Conservation (phyloP, 2,329 filamentous ascomycete genomes). For the Cercospora zeae-maydis region DNA sequence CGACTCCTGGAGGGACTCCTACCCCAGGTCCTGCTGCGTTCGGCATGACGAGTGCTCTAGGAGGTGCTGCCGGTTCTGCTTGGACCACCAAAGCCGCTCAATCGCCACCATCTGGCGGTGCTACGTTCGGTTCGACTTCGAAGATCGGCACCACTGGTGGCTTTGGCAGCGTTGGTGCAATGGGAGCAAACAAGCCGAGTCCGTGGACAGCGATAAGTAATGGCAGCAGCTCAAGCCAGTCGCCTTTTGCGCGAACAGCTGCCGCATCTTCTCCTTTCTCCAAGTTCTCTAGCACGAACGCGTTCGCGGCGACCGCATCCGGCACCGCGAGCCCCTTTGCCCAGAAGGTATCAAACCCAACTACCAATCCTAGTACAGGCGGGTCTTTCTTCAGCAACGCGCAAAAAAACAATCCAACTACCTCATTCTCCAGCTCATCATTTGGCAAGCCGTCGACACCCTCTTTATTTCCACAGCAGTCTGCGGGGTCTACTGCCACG, state of each 20-base stretch:
- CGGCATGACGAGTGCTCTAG: conserved; percentile 5
- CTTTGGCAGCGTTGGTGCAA: conserved; percentile 13
- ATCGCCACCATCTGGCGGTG: background rate
- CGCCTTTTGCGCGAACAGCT: conserved; percentile 21
- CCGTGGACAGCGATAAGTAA: conserved; percentile 4
- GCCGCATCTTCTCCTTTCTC: background rate
- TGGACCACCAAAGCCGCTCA: conserved; percentile 3
- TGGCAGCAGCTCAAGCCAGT: conserved; percentile 8
- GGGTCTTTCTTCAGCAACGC: background rate
- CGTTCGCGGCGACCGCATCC: background rate
- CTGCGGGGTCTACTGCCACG: conserved; percentile 42
- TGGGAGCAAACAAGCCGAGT: conserved; percentile 5
- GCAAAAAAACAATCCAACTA: conserved; percentile 6
- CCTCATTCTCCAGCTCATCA: conserved; percentile 19
- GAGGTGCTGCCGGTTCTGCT: background rate
- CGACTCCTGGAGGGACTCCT: background rate
- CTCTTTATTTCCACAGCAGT: conserved; percentile 15
- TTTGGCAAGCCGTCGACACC: conserved; percentile 17
- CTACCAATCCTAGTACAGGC: background rate
- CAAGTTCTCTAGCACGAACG: background rate
- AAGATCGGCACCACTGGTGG: conserved; percentile 6
- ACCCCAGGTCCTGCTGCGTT: background rate
- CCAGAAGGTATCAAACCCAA: background rate
- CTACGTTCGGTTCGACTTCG: conserved; percentile 10
- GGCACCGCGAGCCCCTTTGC: background rate